These are phyloP conservation scores for Cytidiella melzeri DNA, from an alignment of 768 basidiomycete genomes.

Conservation along the genomic window DNA sequence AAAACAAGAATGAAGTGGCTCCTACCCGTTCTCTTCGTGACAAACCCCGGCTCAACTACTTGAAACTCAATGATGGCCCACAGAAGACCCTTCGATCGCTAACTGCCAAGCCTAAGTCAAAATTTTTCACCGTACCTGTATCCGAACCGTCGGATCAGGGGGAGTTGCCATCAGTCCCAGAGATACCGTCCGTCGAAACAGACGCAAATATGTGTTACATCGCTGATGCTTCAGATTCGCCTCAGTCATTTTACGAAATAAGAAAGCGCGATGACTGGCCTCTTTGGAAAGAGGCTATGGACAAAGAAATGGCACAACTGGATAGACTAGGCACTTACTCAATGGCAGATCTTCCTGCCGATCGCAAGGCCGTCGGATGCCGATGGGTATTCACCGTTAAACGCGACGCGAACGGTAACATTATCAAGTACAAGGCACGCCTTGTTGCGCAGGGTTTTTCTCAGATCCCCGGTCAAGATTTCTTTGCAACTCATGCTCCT, in stretches of 20 bases:
- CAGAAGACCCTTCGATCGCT: neutral
- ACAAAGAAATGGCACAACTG: no score
- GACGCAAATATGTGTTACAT: conserved; percentile 2
- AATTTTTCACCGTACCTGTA: neutral
- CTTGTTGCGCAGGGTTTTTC: no score
- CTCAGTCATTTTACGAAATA: no score
- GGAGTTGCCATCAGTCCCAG: conserved; percentile 2
- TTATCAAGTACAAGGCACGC: no score
- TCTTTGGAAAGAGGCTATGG: no score
- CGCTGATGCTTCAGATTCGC: no score
- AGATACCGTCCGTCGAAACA: conserved; percentile 13
- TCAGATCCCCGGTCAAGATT: no score
- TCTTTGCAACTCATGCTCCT: conserved; percentile 28
- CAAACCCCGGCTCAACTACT: conserved; percentile 1
- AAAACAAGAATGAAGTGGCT: neutral
- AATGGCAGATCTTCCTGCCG: conserved; percentile 22
- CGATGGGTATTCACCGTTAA: no score
- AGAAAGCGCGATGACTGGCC: no score
- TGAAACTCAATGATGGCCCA: neutral
- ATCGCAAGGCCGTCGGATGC: no score
- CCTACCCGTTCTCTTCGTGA: neutral
- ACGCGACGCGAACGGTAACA: conserved; percentile 29
- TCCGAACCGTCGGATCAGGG: no score
- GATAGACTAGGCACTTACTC: no score
- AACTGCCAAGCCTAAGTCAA: neutral